Base-by-base conservation (phyloP, 495 filamentous ascomycete genomes). In the Xylaria telfairii region DNA sequence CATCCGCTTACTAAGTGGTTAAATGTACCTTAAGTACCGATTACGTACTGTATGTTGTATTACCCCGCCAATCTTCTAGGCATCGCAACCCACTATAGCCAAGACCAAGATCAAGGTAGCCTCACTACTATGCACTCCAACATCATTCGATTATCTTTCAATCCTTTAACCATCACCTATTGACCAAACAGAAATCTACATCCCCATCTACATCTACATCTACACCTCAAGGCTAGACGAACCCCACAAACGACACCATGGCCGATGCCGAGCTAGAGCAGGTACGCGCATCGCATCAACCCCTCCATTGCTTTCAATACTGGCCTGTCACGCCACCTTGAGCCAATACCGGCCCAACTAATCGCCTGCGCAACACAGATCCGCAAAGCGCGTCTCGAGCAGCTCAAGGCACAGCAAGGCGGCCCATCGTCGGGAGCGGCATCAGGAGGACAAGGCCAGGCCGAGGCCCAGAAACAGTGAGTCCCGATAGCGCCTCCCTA, bases 241-340 rank as follows among this genome's bases (percentile, higher is more conserved):
- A 10, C 30, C 32, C 6, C 30, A 42, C 19, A 59, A 47, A 67
- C 28, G 71, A 59, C 32, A 71, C 72, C 68, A 83, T 96, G 93
- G 91, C 90, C n/a, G 93, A 96, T 84, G 86, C 91, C 77, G 93
- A 97, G 78, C 82, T 97, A 65, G 93, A 95, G 80, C 89, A 93
- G 85, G 92, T 93, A 67, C 69, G 82, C 68, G 39, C 57, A 46
- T 30, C 17, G 34, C 42, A 15, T 28, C 19, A 6, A 13, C 28
- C 34, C 42, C n/a, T 61, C 26, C 53, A 47, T 41, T 8, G 21
- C 8, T 8, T 44, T 70, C 51, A 24, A 30, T 30, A 5, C 12
- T 30, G 30, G n/a, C 26, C 24, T n/a, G 26, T 30, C 26, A 30
- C 13, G 61, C 56, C 41, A 47, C 34, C n/a, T 9, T 42, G 37